Evolutionary conservation across 176 grass and related monocot species (phyloP), one percentile per base, ranked within the genome.

Genomic region (Coix lacrymajobi): DNA sequence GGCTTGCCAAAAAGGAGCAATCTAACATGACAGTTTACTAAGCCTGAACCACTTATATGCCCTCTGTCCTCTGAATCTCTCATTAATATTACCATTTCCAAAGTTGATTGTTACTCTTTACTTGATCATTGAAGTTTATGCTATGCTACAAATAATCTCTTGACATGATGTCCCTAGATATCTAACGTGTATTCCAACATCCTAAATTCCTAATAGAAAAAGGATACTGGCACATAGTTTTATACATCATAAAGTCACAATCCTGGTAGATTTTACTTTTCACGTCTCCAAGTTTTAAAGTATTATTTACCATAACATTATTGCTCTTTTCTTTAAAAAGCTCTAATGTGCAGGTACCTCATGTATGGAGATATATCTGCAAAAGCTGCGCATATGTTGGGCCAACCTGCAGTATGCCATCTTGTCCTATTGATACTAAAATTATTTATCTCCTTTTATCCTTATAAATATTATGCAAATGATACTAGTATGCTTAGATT

Each of bases 351-450:
- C 77, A 98, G 96, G 83, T 95, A 95, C 88, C 68, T 98, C 63
- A 93, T 95, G 83, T 90, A 91, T 85, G 96, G 96, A 83, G 96
- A 98, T 82, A 89, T 98, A 69, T 93, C 96, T 76, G 80, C 93
- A 86, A 95, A 96, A 90, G 85, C 93, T 52, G 91, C 96, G 26
- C 68, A 87, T 61, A 85, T 95, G 81, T 89, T 98, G 63, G 89
- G 71, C 69, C 96, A 98, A 88, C 91, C 87, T 74, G 79, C 69
- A 77, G 96, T 98, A 94, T 69, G 67, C 22, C 29, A 48, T 84
- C 34, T 88, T 60, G n/a, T 60, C n/a, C 56, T 26, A 5, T 60
- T 82, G 12, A 28, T 86, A 87, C 19, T 29, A 71, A 64, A 71
- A 57, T 74, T 81, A 25, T 30, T 79, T 54, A 30, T 69, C 24